Conservation (phyloP, 1,284 basidiomycete species). For the Microbotryomycetes sp. region DNA sequence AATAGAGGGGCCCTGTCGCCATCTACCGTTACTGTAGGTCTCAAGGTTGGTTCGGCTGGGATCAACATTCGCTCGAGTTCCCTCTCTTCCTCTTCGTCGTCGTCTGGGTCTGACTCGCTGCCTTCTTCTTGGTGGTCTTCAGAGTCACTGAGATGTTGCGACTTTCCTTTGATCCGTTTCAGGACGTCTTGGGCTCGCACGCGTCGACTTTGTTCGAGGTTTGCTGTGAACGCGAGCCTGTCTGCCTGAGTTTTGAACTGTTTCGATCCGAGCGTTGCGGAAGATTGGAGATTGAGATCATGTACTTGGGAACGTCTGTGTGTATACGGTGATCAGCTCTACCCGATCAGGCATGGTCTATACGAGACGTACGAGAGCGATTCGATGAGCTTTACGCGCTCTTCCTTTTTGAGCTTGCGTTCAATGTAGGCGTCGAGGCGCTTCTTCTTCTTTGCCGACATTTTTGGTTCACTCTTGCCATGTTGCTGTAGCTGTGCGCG, state of each 20-base stretch:
- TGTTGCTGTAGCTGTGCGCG: background rate
- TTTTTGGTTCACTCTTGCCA: conserved; percentile 29
- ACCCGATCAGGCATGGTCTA: background rate
- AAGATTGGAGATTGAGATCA: conserved; percentile 59
- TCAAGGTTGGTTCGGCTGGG: conserved; percentile 8
- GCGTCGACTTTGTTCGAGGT: conserved; percentile 16
- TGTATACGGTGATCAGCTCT: no score
- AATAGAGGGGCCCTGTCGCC: conserved; percentile 10
- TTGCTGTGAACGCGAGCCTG: conserved; percentile 42
- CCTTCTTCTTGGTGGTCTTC: background rate
- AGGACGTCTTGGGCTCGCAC: conserved; percentile 17
- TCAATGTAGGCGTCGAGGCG: conserved; percentile 77
- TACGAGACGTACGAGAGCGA: conserved; percentile 61
- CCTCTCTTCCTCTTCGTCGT: conserved; percentile 3
- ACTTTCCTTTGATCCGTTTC: conserved; percentile 14
- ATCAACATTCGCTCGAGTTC: conserved; percentile 18
- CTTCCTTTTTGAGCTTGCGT: conserved; percentile 78
- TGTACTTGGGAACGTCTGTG: conserved; percentile 66
- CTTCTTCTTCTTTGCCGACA: conserved; percentile 69
- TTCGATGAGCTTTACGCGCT: conserved; percentile 60
- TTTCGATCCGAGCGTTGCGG: conserved; percentile 68
- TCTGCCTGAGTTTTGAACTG: conserved; percentile 55
- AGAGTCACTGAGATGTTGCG: background rate
- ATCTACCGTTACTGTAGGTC: background rate
- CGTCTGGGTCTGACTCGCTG: background rate